Evolutionary conservation across 805 yeast species (phyloP), one percentile per base, ranked within the genome.

Genomic region (Lipomyces mesembrius): DNA sequence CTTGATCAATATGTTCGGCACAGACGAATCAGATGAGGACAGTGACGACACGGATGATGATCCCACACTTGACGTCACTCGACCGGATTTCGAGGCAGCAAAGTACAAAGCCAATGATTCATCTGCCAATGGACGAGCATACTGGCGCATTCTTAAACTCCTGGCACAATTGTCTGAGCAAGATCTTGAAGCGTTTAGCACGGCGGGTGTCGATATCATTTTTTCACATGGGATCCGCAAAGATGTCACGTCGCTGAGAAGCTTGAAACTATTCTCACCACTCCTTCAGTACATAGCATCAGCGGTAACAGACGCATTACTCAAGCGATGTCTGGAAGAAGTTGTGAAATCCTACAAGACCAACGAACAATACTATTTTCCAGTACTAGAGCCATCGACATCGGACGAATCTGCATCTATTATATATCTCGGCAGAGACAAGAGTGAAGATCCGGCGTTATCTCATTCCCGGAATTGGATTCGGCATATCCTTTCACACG

Each of bases 381-480:
- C 49, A n/a, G 20, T n/a, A 8, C 49, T 17, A 8, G 22, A n/a
- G 49, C 25, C 20, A n/a, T n/a, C 22, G 49, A n/a, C 22, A 6
- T 3, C 53, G n/a, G 53, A 49, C 3, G 53, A n/a, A 29, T 25
- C 32, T 6, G 32, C 55, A 11, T 52, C 55, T 3, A 2, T 52
- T 14, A 52, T 52, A 25, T 52, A 22, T 22, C 55, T 52, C 34
- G 34, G 55, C 55, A 52, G 55, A 52, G 55, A 52, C 55, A 52
- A 52, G 34, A 29, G n/a, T 22, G 55, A 52, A 52, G 12, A n/a
- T 52, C 55, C 55, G 17, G 20, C 22, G 25, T 11, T 52, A 25
- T 25, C 57, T 7, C 66, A 59, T 51, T 60, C 66, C 1, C 52
- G 43, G n/a, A 55, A 37, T 34, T 64, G 64, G 64, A 22, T 64